These are phyloP conservation scores for Penicillium parvum DNA, from an alignment of 495 filamentous ascomycete species.

Conservation along the genomic window DNA sequence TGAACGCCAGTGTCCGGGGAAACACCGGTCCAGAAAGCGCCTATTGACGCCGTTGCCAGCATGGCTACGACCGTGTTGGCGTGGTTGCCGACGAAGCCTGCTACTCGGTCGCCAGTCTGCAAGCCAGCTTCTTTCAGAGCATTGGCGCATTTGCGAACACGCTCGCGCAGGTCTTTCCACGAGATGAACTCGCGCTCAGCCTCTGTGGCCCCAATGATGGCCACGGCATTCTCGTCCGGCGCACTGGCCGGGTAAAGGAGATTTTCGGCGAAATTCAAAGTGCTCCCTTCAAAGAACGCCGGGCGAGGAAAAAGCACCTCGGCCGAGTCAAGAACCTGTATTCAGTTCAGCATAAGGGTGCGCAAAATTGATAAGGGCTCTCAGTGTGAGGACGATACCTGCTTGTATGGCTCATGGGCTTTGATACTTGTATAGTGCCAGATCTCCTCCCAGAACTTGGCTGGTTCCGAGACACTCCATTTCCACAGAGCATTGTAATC, in stretches of 20 bases:
- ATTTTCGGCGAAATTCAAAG: slow-evolving; percentile 89
- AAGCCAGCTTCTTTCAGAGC: slow-evolving; percentile 62
- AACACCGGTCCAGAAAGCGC: slow-evolving; percentile 87
- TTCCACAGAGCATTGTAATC: slow-evolving; percentile 68
- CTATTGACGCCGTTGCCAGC: slow-evolving; percentile 73
- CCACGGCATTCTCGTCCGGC: slow-evolving; percentile 53
- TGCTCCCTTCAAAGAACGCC: slow-evolving; percentile 72
- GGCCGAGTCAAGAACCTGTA: slow-evolving; percentile 67
- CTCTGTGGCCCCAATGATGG: slow-evolving; percentile 74
- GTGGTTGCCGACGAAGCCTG: slow-evolving; percentile 86
- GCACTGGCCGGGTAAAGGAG: slow-evolving; percentile 67
- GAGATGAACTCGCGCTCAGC: slow-evolving; percentile 60
- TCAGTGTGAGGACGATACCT: slow-evolving; percentile 49
- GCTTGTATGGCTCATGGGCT: slow-evolving; percentile 57
- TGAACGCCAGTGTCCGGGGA: slow-evolving; percentile 79
- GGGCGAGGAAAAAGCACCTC: slow-evolving; percentile 80
- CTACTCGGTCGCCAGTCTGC: slow-evolving; percentile 65
- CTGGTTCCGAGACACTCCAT: slow-evolving; percentile 78
- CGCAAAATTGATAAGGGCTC: too few relatives aligned
- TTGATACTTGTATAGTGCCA: slow-evolving; percentile 77
- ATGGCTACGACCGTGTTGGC: slow-evolving; percentile 79
- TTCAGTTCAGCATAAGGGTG: neutral
- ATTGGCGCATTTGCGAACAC: slow-evolving; percentile 67
- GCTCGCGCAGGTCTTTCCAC: slow-evolving; percentile 77
- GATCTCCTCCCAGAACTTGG: slow-evolving; percentile 77